Conservation (phyloP, 139 green algal species). For the Coelastrella sp. region DNA sequence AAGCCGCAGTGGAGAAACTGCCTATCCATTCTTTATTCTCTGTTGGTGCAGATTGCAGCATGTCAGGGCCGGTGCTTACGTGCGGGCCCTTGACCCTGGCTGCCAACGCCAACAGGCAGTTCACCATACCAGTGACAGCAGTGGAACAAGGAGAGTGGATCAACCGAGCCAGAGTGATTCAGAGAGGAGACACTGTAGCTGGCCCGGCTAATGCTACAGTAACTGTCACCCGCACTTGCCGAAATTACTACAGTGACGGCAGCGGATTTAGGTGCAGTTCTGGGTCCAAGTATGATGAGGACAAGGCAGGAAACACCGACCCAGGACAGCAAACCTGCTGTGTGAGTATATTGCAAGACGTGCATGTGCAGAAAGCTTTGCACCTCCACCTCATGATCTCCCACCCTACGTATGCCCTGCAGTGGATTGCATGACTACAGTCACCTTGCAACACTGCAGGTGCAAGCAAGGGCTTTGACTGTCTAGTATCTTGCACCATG, state of each 20-base stretch:
- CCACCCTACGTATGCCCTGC: background rate
- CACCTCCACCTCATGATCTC: background rate
- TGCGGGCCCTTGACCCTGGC: background rate
- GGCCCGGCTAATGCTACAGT: background rate
- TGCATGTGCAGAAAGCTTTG: background rate
- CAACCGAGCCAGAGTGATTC: background rate
- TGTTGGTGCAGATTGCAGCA: background rate
- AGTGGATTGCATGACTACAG: background rate
- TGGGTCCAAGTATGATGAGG: background rate
- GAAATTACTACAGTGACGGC: background rate
- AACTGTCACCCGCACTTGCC: background rate
- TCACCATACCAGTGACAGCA: background rate
- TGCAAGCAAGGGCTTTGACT: too few relatives aligned
- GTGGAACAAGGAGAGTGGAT: background rate
- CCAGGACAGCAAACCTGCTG: too few relatives aligned
- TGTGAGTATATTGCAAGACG: background rate
- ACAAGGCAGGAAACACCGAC: background rate
- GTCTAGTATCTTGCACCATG: background rate
- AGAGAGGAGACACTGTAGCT: background rate
- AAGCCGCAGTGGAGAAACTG: background rate
- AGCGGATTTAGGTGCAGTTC: background rate
- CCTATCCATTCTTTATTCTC: background rate
- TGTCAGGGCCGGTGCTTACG: background rate
- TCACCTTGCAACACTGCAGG: too few relatives aligned
- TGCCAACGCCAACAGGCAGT: background rate